Evolutionary conservation across 176 grass and related monocot genomes (phyloP).

Genomic region (Oryza officinalis): DNA sequence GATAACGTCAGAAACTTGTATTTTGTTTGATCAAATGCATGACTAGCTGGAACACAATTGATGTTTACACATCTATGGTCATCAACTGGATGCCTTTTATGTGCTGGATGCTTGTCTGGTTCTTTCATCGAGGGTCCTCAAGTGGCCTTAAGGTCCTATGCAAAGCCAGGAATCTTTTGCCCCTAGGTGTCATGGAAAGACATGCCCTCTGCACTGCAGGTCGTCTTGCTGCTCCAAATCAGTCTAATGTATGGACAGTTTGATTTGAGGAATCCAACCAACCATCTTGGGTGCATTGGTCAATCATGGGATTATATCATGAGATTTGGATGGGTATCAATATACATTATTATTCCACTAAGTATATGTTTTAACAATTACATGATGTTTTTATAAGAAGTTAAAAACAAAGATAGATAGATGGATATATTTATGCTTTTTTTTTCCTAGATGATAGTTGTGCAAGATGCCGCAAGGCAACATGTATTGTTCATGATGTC

Average conservation of each 20-base stretch:
- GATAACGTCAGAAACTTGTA: neutral
- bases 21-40: slow-evolving; percentile 16
- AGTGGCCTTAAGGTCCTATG: slow-evolving; percentile 5
- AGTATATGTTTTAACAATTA: no score
- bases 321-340: neutral
- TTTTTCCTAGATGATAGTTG: no score
- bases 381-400: no score
- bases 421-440: no score
- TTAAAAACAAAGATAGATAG: no score
- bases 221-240: neutral
- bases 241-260: neutral
- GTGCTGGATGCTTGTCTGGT: neutral
- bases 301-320: neutral
- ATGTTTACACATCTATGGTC: neutral
- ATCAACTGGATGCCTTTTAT: neutral
- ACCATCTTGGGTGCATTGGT: neutral
- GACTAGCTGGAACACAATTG: slow-evolving; percentile 15
- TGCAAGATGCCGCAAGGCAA: no score
- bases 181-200: slow-evolving; percentile 18
- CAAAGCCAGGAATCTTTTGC: slow-evolving; percentile 23
- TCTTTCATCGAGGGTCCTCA: neutral
- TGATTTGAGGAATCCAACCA: neutral
- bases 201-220: neutral
- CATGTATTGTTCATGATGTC: no score
- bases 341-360: neutral